Base-by-base conservation (phyloP, 495 filamentous ascomycete genomes). In the Aspergillus cristatus region DNA sequence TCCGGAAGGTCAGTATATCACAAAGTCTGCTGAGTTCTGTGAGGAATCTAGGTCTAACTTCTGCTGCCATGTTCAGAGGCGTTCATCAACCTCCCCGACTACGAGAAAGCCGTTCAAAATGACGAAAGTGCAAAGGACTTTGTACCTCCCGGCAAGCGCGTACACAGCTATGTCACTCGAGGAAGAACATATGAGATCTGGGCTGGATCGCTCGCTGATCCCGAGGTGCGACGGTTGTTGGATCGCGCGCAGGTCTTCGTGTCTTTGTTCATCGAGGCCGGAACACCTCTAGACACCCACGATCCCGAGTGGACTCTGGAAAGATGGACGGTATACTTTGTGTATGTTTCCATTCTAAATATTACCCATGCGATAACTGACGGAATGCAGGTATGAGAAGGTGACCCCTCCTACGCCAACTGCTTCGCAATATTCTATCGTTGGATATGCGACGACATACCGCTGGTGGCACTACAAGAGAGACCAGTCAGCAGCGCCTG, bases 261-360 rank as follows among this genome's bases (percentile, higher is more conserved):
- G n/a, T 79, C 82, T 6, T 68, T 96, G 37, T 94, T 82, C 58
- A 94, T 99, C 43, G 91, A 99, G 59, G 91, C 85, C 15, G 93
- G 86, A 22, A 79, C 76, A 10, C 72, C 68, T 16, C 67, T 94
- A 14, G 69, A 78, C 7, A 61, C 84, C 10, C 75, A 90, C 30
- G 86, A 93, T 38, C 69, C 75, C 3, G 78, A 82, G 25, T 82
- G 79, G 76, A 74, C 74, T 6, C 58, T 86, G 6, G 71, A 79
- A 37, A 75, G 88, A 54, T 99, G 91, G 91, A 86, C 81, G 0
- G 68, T 95, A 14, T 97, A 82, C 60, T 84, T 95, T 41, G 58
- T 81, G 71, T 78, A 65, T 35, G 64, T 25, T 6, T n/a, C 7
- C 15, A 17, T 1, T 16, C 1, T 16, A 0, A 14, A 1, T 4